A percentile compares a stretch with the other conserved stretches of the same genome.
Evolutionary conservation across 2,329 filamentous ascomycete genomes (phyloP).

Genomic region (Davidsoniella eucalypti): DNA sequence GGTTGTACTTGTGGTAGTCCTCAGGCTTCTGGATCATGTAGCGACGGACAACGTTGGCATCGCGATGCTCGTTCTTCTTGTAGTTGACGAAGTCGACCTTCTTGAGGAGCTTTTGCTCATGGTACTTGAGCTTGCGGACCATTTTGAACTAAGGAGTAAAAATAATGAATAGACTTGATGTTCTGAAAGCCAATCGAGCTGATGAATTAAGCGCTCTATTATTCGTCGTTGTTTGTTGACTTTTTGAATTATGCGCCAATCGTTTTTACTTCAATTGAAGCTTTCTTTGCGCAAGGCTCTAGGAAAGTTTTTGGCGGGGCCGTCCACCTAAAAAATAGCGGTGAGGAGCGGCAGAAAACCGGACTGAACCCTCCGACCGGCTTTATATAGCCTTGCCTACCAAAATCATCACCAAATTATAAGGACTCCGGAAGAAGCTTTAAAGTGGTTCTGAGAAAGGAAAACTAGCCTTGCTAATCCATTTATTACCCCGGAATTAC

Average conservation of each 20-base stretch:
- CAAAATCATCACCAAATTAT: neutral
- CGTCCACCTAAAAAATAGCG: constrained; percentile 1
- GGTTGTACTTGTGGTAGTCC: constrained; percentile 57
- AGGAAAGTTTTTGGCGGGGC: constrained; percentile 13
- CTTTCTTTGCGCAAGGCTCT: neutral
- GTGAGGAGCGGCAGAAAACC: constrained; percentile 8
- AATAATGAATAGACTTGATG: neutral
- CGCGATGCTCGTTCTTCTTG: constrained; percentile 79
- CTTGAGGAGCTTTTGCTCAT: constrained; percentile 91
- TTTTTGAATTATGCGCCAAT: neutral
- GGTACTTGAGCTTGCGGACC: constrained; percentile 92
- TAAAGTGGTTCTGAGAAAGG: neutral
- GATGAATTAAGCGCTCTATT: neutral
- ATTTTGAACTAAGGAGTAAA: constrained; percentile 29
- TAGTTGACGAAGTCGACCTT: constrained; percentile 88
- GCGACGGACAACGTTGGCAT: constrained; percentile 59
- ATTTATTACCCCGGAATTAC: too few species aligned
- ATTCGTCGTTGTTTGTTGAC: neutral
- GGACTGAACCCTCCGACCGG: neutral
- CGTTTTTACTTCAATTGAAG: neutral
- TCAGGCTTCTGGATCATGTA: constrained; percentile 85
- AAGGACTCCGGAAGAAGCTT: neutral
- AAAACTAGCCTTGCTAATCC: neutral
- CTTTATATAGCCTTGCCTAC: neutral
- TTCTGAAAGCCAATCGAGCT: neutral